These are phyloP conservation scores for Calamus simplicifolius DNA, from an alignment of 176 grass and related monocot genomes.

Conservation along the genomic window DNA sequence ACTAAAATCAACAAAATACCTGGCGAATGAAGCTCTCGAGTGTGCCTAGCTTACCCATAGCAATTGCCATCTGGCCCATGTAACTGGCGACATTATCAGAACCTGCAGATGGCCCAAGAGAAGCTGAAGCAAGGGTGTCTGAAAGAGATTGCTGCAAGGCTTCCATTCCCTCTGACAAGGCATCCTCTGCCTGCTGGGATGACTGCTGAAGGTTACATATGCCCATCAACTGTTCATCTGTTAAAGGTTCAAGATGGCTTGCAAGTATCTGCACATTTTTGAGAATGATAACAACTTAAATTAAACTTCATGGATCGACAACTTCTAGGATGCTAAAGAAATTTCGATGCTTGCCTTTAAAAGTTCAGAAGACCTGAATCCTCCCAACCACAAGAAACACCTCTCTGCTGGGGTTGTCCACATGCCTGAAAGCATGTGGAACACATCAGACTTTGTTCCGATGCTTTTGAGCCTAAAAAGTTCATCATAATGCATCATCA, in stretches of 20 bases:
- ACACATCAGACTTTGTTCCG: conserved; percentile 60
- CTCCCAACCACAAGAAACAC: conserved; percentile 96
- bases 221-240: conserved; percentile 80
- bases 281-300: not conserved
- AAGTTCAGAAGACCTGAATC: conserved; percentile 77
- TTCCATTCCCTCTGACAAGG: conserved; percentile 92
- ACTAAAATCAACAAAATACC: conserved; percentile 14
- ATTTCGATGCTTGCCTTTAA: conserved; percentile 30
- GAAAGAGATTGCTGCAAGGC: conserved; percentile 68
- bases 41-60: conserved; percentile 75
- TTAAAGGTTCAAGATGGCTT: conserved; percentile 52
- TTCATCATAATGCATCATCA: conserved; percentile 67
- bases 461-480: conserved; percentile 59
- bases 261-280: conserved; percentile 39
- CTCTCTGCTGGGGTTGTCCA: conserved; percentile 83
- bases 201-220: conserved; percentile 86
- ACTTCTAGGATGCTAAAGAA: too few relatives aligned
- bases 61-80: conserved; percentile 94
- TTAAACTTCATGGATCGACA: not conserved
- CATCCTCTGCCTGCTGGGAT: conserved; percentile 81
- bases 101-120: not conserved
- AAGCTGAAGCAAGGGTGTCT: conserved; percentile 44
- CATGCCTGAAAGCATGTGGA: conserved; percentile 91
- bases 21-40: conserved; percentile 85
- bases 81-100: conserved; percentile 63